Evolutionary conservation across 768 basidiomycete genomes (phyloP).

Genomic region (Termitomyces bulborhizus): DNA sequence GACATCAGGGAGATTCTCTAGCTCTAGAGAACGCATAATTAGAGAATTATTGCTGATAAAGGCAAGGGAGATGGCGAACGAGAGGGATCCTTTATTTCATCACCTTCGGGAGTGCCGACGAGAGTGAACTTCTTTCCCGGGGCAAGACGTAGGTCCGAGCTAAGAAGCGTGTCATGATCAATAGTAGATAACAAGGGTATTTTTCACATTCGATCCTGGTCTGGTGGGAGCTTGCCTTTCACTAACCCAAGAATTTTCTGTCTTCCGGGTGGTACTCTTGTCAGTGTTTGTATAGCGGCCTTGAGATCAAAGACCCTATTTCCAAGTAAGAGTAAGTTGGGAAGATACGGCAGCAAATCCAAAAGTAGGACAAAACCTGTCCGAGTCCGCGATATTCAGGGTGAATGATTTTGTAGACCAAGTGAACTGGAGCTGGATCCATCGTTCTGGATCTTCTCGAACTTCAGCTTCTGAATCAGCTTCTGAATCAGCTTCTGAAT

Average conservation of each 20-base stretch:
- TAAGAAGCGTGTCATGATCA: slow-evolving; percentile 17
- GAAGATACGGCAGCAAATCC: not conserved
- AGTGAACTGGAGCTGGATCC: slow-evolving; percentile 62
- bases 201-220: slow-evolving; percentile 57
- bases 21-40: slow-evolving; percentile 31
- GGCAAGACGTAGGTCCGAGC: slow-evolving; percentile 52
- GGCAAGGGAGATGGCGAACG: slow-evolving; percentile 27
- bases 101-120: slow-evolving; percentile 79
- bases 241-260: slow-evolving; percentile 87
- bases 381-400: slow-evolving; percentile 70
- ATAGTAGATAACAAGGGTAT: not conserved
- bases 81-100: slow-evolving; percentile 78
- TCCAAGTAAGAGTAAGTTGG: not conserved
- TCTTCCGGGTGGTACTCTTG: slow-evolving; percentile 74
- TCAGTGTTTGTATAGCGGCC: slow-evolving; percentile 55
- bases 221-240: slow-evolving; percentile 76
- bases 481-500: not conserved
- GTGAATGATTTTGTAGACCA: slow-evolving; percentile 66
- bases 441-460: slow-evolving; percentile 28
- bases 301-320: slow-evolving; percentile 79
- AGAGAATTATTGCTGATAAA: not conserved
- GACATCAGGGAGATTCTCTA: slow-evolving; percentile 62
- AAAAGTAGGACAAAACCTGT: slow-evolving; percentile 44
- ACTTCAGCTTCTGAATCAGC: not conserved
- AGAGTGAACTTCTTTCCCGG: slow-evolving; percentile 76